phyloP scores from a whole-genome alignment of 225 moss, liverwort and hornwort species.

The Polytrichum commune region DNA sequence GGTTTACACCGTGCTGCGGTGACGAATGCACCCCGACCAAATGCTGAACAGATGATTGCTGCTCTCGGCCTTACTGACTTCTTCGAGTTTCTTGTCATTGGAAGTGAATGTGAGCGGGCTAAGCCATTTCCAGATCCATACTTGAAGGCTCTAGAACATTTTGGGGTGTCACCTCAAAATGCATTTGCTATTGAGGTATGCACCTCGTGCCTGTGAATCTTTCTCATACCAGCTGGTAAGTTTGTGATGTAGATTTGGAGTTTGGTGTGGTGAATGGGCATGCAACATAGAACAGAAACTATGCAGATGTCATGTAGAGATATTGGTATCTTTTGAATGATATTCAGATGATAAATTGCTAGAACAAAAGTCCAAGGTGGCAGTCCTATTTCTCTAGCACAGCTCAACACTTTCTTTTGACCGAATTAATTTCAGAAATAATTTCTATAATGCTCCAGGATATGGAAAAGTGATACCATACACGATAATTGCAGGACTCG shows the following conservation, averaged over 20 bases:
- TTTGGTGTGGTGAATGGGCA: too few species aligned
- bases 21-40: conserved; percentile 76
- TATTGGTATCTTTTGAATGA: too few species aligned
- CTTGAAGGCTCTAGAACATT: conserved; percentile 59
- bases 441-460: neutral
- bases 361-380: too few species aligned
- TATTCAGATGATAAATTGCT: too few species aligned
- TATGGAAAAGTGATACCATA: neutral
- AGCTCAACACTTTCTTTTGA: neutral
- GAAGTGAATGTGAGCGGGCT: conserved; percentile 62
- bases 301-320: too few species aligned
- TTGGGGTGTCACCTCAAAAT: conserved; percentile 50
- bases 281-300: too few species aligned
- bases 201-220: neutral
- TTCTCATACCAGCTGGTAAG: too few species aligned
- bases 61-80: conserved; percentile 73
- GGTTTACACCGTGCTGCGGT: conserved; percentile 75
- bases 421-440: too few species aligned
- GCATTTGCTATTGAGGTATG: conserved; percentile 84
- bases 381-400: neutral
- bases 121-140: conserved; percentile 99
- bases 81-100: conserved; percentile 80
- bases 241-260: too few species aligned
- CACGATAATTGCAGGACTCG: conserved; percentile 64
- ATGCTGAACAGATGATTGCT: conserved; percentile 89